Evolutionary conservation across 2,329 filamentous ascomycete genomes (phyloP).

Genomic region (Trichoderma sp.): DNA sequence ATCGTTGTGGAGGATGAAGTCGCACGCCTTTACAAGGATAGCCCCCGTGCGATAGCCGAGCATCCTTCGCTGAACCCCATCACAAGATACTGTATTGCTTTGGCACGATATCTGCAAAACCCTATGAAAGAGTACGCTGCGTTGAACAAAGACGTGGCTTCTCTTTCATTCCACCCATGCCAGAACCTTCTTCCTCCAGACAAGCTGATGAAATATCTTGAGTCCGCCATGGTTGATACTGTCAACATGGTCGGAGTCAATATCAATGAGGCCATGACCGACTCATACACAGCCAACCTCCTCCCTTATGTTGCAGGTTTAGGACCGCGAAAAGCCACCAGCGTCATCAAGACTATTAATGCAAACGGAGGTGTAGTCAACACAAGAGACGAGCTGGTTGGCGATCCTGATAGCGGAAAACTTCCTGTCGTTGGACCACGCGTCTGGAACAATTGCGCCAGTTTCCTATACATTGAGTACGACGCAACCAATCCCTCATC

Average conservation of each 20-base stretch:
- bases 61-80: slow-evolving; percentile 79
- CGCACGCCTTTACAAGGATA: slow-evolving; percentile 93
- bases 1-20: slow-evolving; percentile 95
- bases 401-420: slow-evolving; percentile 78
- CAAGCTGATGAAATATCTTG: slow-evolving; percentile 80
- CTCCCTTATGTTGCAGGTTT: slow-evolving; percentile 90
- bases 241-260: slow-evolving; percentile 96
- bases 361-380: slow-evolving; percentile 84
- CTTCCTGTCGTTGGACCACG: slow-evolving; percentile 80
- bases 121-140: slow-evolving; percentile 96
- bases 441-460: slow-evolving; percentile 96
- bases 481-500: slow-evolving; percentile 79
- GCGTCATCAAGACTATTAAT: slow-evolving; percentile 73
- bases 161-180: slow-evolving; percentile 84
- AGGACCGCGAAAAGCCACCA: slow-evolving; percentile 88
- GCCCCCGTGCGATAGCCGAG: slow-evolving; percentile 73
- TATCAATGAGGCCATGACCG: slow-evolving; percentile 85
- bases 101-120: slow-evolving; percentile 91
- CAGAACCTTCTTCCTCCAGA: slow-evolving; percentile 88
- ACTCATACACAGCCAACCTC: slow-evolving; percentile 80
- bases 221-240: slow-evolving; percentile 98
- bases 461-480: slow-evolving; percentile 88
- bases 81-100: slow-evolving; percentile 83
- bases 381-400: slow-evolving; percentile 83
- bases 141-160: slow-evolving; percentile 82